A percentile compares a stretch with the other conserved stretches of the same genome.
Conservation (phyloP, 2,329 filamentous ascomycete genomes). For the Thelonectria discophora region DNA sequence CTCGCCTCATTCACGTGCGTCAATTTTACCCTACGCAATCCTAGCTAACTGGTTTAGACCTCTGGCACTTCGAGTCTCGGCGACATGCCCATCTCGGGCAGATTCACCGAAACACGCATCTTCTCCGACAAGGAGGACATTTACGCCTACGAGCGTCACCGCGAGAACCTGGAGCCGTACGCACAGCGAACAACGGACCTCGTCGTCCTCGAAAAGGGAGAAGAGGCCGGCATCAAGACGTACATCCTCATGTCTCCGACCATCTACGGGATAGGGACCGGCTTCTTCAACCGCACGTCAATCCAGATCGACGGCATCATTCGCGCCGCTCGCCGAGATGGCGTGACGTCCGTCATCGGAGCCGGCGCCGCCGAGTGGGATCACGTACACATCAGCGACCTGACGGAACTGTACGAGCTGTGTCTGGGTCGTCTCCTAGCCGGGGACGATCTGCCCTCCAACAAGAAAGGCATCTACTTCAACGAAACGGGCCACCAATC, state of each 20-base stretch:
- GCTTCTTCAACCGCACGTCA: slow-evolving; percentile 51
- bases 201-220: slow-evolving; percentile 51
- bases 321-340: slow-evolving; percentile 40
- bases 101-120: slow-evolving; percentile 40
- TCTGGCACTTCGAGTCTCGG: slow-evolving; percentile 56
- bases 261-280: slow-evolving; percentile 57
- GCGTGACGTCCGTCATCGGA: slow-evolving; percentile 42
- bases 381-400: slow-evolving; percentile 56
- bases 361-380: slow-evolving; percentile 51
- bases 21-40: too few species aligned
- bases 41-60: slow-evolving; percentile 28
- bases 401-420: slow-evolving; percentile 52
- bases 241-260: slow-evolving; percentile 56
- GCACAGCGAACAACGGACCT: slow-evolving; percentile 56
- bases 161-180: slow-evolving; percentile 50
- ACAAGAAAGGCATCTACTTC: slow-evolving; percentile 54
- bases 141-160: slow-evolving; percentile 51
- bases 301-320: slow-evolving; percentile 51
- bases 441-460: slow-evolving; percentile 45
- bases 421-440: slow-evolving; percentile 47
- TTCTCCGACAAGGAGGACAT: slow-evolving; percentile 57
- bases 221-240: slow-evolving; percentile 53
- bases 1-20: slow-evolving; percentile 54
- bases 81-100: slow-evolving; percentile 50
- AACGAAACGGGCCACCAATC: slow-evolving; percentile 49